Conservation (phyloP, 441 rosid species). For the Gossypium schwendimanii region DNA sequence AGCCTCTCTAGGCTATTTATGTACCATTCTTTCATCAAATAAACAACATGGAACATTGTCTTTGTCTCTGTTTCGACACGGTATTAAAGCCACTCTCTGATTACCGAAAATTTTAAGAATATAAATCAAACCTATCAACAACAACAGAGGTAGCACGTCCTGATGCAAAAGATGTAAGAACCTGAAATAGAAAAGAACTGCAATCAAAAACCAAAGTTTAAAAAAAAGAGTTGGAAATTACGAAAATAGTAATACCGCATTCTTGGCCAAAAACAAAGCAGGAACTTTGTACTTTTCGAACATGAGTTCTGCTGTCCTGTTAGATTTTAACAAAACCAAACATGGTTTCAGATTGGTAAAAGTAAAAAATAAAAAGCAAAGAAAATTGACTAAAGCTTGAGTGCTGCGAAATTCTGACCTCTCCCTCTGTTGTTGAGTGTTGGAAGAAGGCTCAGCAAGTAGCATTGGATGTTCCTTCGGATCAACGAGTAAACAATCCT, state of each 20-base stretch:
- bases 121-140: conserved; percentile 72
- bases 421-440: conserved; percentile 90
- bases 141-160: conserved; percentile 97
- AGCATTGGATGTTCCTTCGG: conserved; percentile 99
- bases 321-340: conserved; percentile 18
- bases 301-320: conserved; percentile 96
- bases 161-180: conserved; percentile 95
- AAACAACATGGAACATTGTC: not conserved
- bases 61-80: not conserved
- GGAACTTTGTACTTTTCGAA: conserved; percentile 95
- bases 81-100: not conserved
- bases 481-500: conserved; percentile 88
- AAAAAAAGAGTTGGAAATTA: conserved; percentile 1
- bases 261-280: conserved; percentile 91
- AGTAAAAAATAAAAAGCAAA: not conserved
- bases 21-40: not conserved
- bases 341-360: not conserved
- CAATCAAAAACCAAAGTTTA: conserved; percentile 9
- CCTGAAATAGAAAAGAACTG: conserved; percentile 44
- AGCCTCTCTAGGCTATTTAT: not conserved
- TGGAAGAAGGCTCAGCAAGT: conserved; percentile 91
- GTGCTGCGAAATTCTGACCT: conserved; percentile 31
- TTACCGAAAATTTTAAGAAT: not conserved
- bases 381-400: not conserved
- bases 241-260: conserved; percentile 60